phyloP scores from a whole-genome alignment of 2,329 filamentous ascomycete species.

The Aspergillus tanneri region DNA sequence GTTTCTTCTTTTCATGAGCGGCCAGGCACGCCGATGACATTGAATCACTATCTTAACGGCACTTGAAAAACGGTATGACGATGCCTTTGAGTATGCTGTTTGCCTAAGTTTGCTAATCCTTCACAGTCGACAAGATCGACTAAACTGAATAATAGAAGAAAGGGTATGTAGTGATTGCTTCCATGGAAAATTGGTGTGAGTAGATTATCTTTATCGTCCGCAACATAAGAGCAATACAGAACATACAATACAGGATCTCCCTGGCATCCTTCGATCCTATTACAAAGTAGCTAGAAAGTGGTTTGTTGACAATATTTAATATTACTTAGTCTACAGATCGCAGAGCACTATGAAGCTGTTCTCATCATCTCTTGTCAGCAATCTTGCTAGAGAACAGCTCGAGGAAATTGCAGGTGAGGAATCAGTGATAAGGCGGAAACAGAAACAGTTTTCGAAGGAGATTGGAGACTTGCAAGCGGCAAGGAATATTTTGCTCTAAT shows the following conservation, averaged over 20 bases:
- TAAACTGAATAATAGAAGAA: background rate
- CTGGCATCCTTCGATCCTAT: conserved; percentile 60
- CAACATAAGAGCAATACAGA: conserved; percentile 18
- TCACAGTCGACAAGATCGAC: background rate
- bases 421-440: conserved; percentile 37
- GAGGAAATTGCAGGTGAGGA: conserved; percentile 61
- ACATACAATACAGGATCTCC: conserved; percentile 49
- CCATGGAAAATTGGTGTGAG: background rate
- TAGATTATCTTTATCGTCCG: background rate
- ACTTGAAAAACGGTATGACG: conserved; percentile 42
- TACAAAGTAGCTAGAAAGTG: conserved; percentile 61
- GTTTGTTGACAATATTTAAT: conserved; percentile 62
- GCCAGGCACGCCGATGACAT: conserved; percentile 47
- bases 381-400: conserved; percentile 51
- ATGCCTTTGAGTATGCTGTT: background rate
- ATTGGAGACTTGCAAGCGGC: conserved; percentile 47
- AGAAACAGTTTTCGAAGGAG: conserved; percentile 48
- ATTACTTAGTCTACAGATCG: conserved; percentile 53
- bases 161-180: background rate
- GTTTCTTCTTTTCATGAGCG: conserved; percentile 55
- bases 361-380: conserved; percentile 51
- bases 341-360: conserved; percentile 56
- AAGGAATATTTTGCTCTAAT: conserved; percentile 28
- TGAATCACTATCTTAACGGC: conserved; percentile 54
- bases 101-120: background rate